Conservation (phyloP, 768 basidiomycete genomes). For the Tulasnella sp. region DNA sequence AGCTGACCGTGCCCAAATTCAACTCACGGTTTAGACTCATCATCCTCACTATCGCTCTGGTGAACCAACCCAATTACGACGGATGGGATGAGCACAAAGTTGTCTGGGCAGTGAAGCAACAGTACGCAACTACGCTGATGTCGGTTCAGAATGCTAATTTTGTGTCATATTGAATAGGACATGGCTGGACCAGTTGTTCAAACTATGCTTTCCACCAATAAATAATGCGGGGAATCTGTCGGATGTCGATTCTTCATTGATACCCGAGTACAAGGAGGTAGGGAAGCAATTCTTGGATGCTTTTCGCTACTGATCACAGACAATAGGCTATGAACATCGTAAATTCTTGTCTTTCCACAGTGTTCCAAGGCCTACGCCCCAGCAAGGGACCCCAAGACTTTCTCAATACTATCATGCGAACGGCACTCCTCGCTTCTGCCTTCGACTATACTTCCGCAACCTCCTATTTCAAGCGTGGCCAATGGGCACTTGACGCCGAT, state of each 20-base stretch:
- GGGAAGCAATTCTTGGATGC: background rate
- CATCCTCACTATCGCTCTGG: background rate
- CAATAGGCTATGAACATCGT: background rate
- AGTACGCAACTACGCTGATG: background rate
- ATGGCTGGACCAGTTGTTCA: background rate
- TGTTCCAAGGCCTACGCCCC: background rate
- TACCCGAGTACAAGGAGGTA: conserved; percentile 4
- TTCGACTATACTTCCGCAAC: background rate
- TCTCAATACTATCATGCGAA: background rate
- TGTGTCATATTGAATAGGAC: background rate
- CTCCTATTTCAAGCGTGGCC: background rate
- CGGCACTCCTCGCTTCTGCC: background rate
- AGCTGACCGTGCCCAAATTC: background rate
- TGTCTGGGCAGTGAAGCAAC: background rate
- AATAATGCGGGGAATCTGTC: background rate
- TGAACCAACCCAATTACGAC: background rate
- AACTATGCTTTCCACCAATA: background rate
- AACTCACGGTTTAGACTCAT: background rate
- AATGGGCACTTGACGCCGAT: background rate
- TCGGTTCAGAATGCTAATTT: background rate
- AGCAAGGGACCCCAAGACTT: background rate
- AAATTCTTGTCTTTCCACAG: background rate
- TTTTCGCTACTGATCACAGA: background rate
- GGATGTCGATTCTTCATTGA: background rate
- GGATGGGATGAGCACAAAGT: background rate